Percentiles rank a stretch among this genome's conserved stretches.
These are phyloP conservation scores for Wilcoxina mikolae DNA, from an alignment of 495 filamentous ascomycete genomes.

Conservation along the genomic window DNA sequence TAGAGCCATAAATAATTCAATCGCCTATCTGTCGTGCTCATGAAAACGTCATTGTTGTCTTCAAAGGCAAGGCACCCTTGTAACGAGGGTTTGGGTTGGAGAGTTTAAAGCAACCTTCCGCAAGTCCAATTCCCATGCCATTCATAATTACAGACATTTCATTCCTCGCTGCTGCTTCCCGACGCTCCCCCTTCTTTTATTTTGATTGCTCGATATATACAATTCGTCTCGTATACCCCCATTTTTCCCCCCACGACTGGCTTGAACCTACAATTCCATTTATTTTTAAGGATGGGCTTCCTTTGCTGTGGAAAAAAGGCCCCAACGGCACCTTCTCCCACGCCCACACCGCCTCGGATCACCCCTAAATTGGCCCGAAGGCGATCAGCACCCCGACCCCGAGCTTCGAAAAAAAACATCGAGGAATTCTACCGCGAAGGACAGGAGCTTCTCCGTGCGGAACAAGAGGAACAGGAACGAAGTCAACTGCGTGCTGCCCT, in stretches of 20 bases:
- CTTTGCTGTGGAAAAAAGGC: slow-evolving; percentile 3
- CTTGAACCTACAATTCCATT: no score
- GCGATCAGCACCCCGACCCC: not conserved
- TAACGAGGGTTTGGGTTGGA: not conserved
- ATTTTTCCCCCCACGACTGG: not conserved
- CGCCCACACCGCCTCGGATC: not conserved
- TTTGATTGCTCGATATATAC: not conserved
- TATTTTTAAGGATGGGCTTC: no score
- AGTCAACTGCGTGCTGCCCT: slow-evolving; percentile 2
- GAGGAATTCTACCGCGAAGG: slow-evolving; percentile 9
- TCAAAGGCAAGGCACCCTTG: no score
- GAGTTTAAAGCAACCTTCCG: not conserved
- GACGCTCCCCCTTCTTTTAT: not conserved
- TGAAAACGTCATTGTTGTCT: no score
- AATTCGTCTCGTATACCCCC: not conserved
- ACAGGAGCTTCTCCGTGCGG: slow-evolving; percentile 2
- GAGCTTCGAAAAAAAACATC: slow-evolving; percentile 8
- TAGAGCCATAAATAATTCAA: no score
- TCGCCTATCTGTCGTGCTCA: no score
- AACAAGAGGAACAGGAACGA: slow-evolving; percentile 4
- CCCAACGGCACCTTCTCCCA: not conserved
- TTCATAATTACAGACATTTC: not conserved
- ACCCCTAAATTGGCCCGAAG: not conserved
- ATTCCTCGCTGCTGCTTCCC: not conserved
- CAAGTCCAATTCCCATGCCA: not conserved